Conservation (phyloP, 305 asterid genomes). For the Plantago coronopus region DNA sequence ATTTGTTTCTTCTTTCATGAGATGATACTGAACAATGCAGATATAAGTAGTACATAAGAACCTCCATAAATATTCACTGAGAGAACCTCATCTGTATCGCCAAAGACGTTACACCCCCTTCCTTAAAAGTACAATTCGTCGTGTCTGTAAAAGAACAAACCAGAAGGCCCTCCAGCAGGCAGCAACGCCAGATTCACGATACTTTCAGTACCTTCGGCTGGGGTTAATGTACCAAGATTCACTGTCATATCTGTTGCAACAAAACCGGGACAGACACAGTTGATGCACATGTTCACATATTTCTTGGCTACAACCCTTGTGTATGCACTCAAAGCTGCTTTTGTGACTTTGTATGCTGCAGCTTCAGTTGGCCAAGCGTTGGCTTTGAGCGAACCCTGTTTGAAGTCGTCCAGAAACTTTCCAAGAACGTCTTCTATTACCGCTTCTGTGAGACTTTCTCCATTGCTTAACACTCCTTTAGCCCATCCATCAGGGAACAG, state of each 20-base stretch:
- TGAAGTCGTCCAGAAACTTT: constrained; percentile 3
- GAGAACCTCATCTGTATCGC: no score
- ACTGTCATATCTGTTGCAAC: constrained; percentile 38
- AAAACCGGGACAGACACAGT: constrained; percentile 41
- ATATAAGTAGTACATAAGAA: no score
- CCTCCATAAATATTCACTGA: no score
- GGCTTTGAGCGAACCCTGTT: neutral
- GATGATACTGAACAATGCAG: no score
- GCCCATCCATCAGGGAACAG: neutral
- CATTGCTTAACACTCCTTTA: neutral
- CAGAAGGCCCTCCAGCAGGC: constrained; percentile 42
- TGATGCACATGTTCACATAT: constrained; percentile 28
- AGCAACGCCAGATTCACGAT: constrained; percentile 30
- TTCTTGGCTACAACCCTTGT: constrained; percentile 38
- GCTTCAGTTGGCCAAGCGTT: neutral
- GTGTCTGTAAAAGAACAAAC: constrained; percentile 23
- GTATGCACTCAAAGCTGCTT: constrained; percentile 40
- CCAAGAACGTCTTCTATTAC: neutral
- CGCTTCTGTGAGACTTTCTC: constrained; percentile 1
- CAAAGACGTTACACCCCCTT: no score
- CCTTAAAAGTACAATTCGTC: no score
- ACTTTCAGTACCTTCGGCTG: constrained; percentile 39
- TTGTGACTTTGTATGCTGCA: constrained; percentile 33
- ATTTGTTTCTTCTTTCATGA: no score
- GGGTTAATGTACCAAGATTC: constrained; percentile 25